Evolutionary conservation across 2,329 filamentous ascomycete genomes (phyloP).

Genomic region (Neonectria coccinea): DNA sequence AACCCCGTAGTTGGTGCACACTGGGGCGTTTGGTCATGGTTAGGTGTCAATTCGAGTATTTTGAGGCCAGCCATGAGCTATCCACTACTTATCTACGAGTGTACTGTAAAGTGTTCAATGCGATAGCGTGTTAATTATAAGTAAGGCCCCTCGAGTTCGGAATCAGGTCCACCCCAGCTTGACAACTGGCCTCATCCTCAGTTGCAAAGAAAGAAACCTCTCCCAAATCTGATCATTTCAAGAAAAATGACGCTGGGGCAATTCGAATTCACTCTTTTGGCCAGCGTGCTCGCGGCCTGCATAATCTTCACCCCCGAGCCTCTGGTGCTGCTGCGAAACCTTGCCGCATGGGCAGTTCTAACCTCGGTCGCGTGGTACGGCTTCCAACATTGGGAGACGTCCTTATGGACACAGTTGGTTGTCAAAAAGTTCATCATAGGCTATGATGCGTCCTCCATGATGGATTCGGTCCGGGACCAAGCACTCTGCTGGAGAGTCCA

Average conservation of each 20-base stretch:
- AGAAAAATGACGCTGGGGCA: conserved; percentile 14
- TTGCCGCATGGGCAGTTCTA: conserved; percentile 11
- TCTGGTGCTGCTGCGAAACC: conserved; percentile 16
- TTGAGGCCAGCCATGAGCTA: not conserved
- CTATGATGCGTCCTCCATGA: not conserved
- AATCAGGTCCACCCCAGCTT: not conserved
- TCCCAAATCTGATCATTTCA: not conserved
- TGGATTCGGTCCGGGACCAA: not conserved
- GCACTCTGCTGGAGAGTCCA: not conserved
- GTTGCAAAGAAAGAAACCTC: not conserved
- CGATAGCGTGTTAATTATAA: not conserved
- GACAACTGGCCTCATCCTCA: not conserved
- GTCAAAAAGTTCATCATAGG: conserved; percentile 3
- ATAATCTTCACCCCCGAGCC: conserved; percentile 22
- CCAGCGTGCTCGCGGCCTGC: conserved; percentile 17
- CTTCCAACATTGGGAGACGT: conserved; percentile 14
- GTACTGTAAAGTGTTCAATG: not conserved
- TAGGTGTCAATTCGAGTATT: not conserved
- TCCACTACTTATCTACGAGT: not conserved
- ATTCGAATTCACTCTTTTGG: conserved; percentile 18
- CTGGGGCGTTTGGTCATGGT: not conserved
- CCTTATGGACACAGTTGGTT: not conserved
- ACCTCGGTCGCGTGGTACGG: conserved; percentile 17
- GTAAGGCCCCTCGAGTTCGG: not conserved
- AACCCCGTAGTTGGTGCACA: not conserved